Evolutionary conservation across 768 basidiomycete genomes (phyloP).

Genomic region (Myochromella boudieri): DNA sequence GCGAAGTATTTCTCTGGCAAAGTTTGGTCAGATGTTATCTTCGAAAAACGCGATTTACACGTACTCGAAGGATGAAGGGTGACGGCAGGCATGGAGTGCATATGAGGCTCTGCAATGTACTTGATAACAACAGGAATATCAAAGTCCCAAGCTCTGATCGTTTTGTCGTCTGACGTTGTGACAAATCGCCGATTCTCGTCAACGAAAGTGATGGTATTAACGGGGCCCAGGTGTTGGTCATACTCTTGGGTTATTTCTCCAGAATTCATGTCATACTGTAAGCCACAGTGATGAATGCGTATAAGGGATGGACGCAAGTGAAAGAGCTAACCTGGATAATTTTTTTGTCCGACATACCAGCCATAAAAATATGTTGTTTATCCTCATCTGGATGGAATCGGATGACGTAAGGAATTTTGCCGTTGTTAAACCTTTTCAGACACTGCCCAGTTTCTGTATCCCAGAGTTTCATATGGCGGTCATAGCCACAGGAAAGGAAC

Average conservation of each 20-base stretch:
- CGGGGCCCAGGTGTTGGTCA: conserved; percentile 96
- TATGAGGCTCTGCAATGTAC: conserved; percentile 97
- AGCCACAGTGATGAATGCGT: conserved; percentile 19
- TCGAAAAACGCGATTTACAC: conserved; percentile 33
- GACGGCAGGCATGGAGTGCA: conserved; percentile 99
- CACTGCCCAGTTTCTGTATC: conserved; percentile 99
- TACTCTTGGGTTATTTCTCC: conserved; percentile 98
- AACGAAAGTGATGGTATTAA: conserved; percentile 98
- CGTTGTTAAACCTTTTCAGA: conserved; percentile 94
- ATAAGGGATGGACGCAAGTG: not conserved
- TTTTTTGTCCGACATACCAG: conserved; percentile 99
- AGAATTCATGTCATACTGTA: conserved; percentile 93
- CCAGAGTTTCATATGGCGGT: conserved; percentile 98
- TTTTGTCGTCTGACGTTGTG: conserved; percentile 98
- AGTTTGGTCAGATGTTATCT: conserved; percentile 9
- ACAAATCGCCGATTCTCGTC: conserved; percentile 97
- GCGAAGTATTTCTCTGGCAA: conserved; percentile 88
- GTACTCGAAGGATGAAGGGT: conserved; percentile 92
- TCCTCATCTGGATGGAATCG: conserved; percentile 95
- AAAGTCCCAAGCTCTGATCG: conserved; percentile 98
- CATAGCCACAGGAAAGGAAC: conserved; percentile 93
- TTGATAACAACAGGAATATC: conserved; percentile 99
- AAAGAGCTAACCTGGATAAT: conserved; percentile 80
- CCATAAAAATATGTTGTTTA: conserved; percentile 94
- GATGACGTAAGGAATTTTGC: conserved; percentile 95